Evolutionary conservation across 2,329 filamentous ascomycete species (phyloP), one percentile per base, ranked within the genome.

Genomic region (Fusarium metavorans): DNA sequence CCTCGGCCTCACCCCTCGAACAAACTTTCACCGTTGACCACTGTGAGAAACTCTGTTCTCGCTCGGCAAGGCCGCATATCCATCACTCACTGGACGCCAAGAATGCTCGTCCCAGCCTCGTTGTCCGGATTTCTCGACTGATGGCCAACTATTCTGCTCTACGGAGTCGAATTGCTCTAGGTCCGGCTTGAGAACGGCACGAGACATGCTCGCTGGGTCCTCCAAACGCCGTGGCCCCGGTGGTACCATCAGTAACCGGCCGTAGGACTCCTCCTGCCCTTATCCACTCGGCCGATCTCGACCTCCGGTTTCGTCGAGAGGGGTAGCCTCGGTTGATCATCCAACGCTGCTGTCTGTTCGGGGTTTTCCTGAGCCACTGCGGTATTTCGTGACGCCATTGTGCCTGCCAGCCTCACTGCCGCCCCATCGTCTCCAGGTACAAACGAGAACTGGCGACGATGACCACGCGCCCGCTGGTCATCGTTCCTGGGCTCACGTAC

Each of bases 381-480:
- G 32, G 20, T 34, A 23, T 39, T 56, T 58, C 52, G 27, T 35
- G 66, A 43, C 43, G 37, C 34, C 39, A 37, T 56, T 34, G 50
- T n/a, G 14, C 27, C 59, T 13, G 35, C 48, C 43, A 64, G 58
- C 27, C 35, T 62, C 25, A 68, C 60, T 54, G 45, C 62, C 45
- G 73, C 63, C 45, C 32, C 68, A 62, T 80, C 76, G 39, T 80
- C 76, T 58, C 78, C 79, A 25, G 74, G 72, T 30, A 78, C 75
- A 60, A 81, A 81, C 4, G 79, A 81, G 56, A 81, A 81, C 34
- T 76, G 74, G 59, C 79, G 76, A 50, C 65, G 73, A 60, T 80
- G 67, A 60, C 32, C 25, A 18, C 41, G 32, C 37, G 45, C 56
- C 39, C 35, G 48, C 8, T 64, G 61, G 52, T 23, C 45, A 37